Evolutionary conservation across 495 filamentous ascomycete genomes (phyloP).

Genomic region (Pyrenula massariospora): DNA sequence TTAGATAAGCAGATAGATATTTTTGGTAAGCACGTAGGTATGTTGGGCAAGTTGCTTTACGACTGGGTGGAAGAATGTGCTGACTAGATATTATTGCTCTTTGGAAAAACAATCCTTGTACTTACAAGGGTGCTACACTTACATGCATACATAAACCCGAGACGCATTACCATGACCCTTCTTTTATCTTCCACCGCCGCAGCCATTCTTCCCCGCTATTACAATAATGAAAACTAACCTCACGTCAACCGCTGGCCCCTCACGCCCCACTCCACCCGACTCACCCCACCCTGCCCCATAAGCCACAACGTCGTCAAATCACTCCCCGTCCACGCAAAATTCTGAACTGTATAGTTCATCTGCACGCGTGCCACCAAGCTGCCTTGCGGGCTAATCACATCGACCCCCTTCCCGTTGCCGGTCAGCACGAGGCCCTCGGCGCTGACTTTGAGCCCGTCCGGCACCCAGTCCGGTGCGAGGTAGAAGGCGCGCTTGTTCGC

Average conservation of each 20-base stretch:
- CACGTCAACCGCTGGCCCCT: conserved; percentile 9
- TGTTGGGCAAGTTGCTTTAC: no score
- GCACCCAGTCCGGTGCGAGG: conserved; percentile 10
- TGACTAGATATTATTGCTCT: no score
- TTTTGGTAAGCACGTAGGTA: no score
- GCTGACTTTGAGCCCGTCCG: conserved; percentile 19
- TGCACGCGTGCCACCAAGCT: conserved; percentile 17
- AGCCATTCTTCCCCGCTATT: no score
- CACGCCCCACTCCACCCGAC: conserved; percentile 18
- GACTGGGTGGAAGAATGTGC: no score
- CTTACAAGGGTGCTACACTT: no score
- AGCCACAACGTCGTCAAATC: conserved; percentile 15
- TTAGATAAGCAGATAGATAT: no score
- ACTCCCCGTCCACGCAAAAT: conserved; percentile 18
- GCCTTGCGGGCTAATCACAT: conserved; percentile 15
- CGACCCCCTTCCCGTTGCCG: conserved; percentile 11
- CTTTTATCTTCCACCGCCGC: no score
- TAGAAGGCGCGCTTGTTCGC: conserved; percentile 15
- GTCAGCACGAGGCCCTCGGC: conserved; percentile 15
- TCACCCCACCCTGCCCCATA: conserved; percentile 15
- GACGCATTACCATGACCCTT: no score
- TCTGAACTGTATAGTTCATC: conserved; percentile 19
- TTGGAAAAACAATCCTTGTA: no score
- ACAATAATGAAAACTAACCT: no score
- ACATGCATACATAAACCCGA: no score